phyloP scores from a whole-genome alignment of 176 grass and related monocot species.

The Aechmea fasciata region DNA sequence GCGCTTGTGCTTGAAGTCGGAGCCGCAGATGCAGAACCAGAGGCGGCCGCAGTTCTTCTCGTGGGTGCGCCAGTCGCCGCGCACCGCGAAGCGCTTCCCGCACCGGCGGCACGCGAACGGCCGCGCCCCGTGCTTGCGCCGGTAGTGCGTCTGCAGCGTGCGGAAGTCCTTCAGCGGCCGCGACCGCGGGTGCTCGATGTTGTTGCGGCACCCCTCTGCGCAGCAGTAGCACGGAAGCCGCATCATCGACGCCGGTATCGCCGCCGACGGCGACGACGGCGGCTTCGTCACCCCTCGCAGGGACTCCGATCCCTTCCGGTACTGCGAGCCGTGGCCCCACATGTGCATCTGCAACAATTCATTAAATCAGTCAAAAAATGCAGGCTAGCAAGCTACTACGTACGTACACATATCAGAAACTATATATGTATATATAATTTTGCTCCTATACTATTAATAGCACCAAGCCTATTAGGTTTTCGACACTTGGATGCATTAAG shows the following conservation, averaged over 20 bases:
- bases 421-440: background rate
- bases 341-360: slow-evolving; percentile 68
- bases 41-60: slow-evolving; percentile 89
- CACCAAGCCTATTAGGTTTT: too few species aligned
- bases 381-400: background rate
- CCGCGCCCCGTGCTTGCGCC: slow-evolving; percentile 62
- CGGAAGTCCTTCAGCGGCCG: slow-evolving; percentile 83
- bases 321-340: slow-evolving; percentile 96
- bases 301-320: slow-evolving; percentile 61
- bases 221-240: slow-evolving; percentile 85
- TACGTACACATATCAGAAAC: background rate
- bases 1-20: slow-evolving; percentile 90
- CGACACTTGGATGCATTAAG: too few species aligned
- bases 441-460: too few species aligned
- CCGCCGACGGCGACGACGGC: slow-evolving; percentile 6
- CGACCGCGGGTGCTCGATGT: slow-evolving; percentile 62
- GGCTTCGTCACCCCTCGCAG: slow-evolving; percentile 30
- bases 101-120: slow-evolving; percentile 71
- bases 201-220: slow-evolving; percentile 72
- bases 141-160: slow-evolving; percentile 88
- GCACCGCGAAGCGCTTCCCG: slow-evolving; percentile 71
- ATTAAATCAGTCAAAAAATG: background rate
- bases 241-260: slow-evolving; percentile 35
- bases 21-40: slow-evolving; percentile 93
- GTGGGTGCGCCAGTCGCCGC: slow-evolving; percentile 89